Evolutionary conservation across 148 eudicot genomes (phyloP).

Genomic region (Diospyros lotus): DNA sequence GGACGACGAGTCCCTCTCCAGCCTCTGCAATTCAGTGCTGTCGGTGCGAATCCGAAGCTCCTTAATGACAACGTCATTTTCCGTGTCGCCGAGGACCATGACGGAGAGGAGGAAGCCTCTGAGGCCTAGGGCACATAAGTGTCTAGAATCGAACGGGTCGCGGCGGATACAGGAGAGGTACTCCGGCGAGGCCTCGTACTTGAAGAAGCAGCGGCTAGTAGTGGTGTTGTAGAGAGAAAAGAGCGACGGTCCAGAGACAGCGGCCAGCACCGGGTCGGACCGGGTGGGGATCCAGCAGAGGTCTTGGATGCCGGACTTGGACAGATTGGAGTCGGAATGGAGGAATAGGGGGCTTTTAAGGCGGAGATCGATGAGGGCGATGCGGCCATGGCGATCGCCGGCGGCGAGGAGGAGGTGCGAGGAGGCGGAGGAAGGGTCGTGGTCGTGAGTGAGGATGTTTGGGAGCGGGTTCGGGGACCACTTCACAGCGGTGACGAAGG

Average conservation of each 20-base stretch:
- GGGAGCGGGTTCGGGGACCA: constrained; percentile 70
- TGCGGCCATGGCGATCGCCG: constrained; percentile 87
- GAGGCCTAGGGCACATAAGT: constrained; percentile 58
- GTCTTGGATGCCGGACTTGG: constrained; percentile 75
- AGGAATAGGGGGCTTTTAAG: constrained; percentile 40
- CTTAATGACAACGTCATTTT: constrained; percentile 50
- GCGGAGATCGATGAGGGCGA: constrained; percentile 57
- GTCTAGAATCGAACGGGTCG: constrained; percentile 83
- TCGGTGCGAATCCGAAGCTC: constrained; percentile 58
- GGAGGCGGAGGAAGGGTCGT: constrained; percentile 30
- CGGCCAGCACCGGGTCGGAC: constrained; percentile 64
- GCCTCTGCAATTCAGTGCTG: constrained; percentile 49
- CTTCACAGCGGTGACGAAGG: constrained; percentile 74
- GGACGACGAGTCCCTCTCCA: constrained; percentile 60
- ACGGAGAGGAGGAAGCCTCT: constrained; percentile 59
- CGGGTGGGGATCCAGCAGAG: constrained; percentile 77
- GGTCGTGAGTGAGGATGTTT: constrained; percentile 25
- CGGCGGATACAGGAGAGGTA: constrained; percentile 63
- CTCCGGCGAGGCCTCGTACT: constrained; percentile 67
- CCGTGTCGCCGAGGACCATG: constrained; percentile 50
- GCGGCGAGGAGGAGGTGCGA: constrained; percentile 59
- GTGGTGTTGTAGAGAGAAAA: constrained; percentile 55
- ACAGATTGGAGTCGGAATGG: constrained; percentile 41
- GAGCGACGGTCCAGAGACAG: constrained; percentile 66
- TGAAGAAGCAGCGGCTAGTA: constrained; percentile 72